These are phyloP conservation scores for Backusella parvicylindrica DNA, from an alignment of 192 early-diverging fungal genomes.

Conservation along the genomic window DNA sequence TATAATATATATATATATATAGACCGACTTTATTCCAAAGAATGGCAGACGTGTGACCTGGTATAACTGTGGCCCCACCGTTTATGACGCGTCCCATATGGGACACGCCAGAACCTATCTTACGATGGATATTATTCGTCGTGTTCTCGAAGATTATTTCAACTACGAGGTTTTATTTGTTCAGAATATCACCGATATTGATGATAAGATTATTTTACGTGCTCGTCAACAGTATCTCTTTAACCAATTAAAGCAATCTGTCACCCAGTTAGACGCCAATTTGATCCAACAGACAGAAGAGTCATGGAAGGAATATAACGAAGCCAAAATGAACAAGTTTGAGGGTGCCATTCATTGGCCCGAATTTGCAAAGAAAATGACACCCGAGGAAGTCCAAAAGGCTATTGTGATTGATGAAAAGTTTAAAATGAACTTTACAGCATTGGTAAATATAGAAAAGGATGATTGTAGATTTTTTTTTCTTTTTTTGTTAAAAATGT, in stretches of 20 bases:
- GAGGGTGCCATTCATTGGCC: constrained; percentile 53
- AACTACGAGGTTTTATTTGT: constrained; percentile 91
- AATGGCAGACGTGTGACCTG: constrained; percentile 82
- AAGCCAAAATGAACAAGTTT: constrained; percentile 54
- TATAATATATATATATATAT: background rate
- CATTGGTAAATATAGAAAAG: constrained; percentile 51
- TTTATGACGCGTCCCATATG: constrained; percentile 94
- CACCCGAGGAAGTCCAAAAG: constrained; percentile 41
- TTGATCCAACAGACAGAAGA: constrained; percentile 52
- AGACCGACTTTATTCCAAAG: constrained; percentile 88
- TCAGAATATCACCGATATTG: constrained; percentile 98
- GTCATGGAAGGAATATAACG: constrained; percentile 65
- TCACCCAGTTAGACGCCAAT: constrained; percentile 39
- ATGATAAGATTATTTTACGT: constrained; percentile 96
- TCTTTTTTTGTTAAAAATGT: too few relatives aligned
- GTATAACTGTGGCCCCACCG: constrained; percentile 99
- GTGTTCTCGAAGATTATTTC: constrained; percentile 94
- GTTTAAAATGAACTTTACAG: constrained; percentile 71
- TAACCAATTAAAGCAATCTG: constrained; percentile 47
- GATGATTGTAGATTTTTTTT: too few relatives aligned
- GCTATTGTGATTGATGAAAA: constrained; percentile 50
- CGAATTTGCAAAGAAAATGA: constrained; percentile 49
- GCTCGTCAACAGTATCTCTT: constrained; percentile 85
- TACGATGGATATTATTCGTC: constrained; percentile 88
- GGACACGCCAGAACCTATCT: constrained; percentile 96